phyloP scores from a whole-genome alignment of 345 rosid genomes.

The Geranium brycei region DNA sequence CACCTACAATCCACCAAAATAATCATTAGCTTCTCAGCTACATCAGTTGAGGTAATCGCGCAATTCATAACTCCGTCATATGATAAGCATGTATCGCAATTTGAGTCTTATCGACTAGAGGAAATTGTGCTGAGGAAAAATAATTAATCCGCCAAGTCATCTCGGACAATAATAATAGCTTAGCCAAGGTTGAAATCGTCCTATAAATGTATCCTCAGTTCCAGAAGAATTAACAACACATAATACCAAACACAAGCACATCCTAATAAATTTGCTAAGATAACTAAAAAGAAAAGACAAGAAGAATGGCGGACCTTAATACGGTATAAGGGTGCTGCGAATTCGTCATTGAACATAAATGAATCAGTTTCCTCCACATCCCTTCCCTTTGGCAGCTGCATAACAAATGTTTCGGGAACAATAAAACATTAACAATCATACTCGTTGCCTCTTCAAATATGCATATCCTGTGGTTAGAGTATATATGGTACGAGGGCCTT shows the following conservation, averaged over 20 bases:
- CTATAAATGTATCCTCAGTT: too few species aligned
- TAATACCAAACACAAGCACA: not conserved
- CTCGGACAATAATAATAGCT: too few species aligned
- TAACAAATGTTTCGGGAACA: constrained; percentile 3
- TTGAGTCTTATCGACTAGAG: too few species aligned
- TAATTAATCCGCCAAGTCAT: too few species aligned
- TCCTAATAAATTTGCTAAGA: not conserved
- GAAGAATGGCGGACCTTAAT: constrained; percentile 42
- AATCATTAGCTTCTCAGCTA: not conserved
- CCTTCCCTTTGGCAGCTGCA: constrained; percentile 82
- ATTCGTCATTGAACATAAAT: constrained; percentile 68
- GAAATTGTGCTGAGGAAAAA: too few species aligned
- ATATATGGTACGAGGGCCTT: not conserved
- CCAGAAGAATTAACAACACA: not conserved
- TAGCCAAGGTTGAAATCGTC: too few species aligned
- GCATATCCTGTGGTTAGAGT: too few species aligned
- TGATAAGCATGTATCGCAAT: too few species aligned
- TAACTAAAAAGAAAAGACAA: not conserved
- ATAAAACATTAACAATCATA: not conserved
- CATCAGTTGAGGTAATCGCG: not conserved
- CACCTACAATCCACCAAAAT: constrained; percentile 40
- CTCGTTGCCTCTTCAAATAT: not conserved
- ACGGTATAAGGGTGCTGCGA: constrained; percentile 73
- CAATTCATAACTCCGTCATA: not conserved
- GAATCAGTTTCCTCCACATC: constrained; percentile 88